Base-by-base conservation (phyloP, 495 filamentous ascomycete species). In the Annulohypoxylon bovei region DNA sequence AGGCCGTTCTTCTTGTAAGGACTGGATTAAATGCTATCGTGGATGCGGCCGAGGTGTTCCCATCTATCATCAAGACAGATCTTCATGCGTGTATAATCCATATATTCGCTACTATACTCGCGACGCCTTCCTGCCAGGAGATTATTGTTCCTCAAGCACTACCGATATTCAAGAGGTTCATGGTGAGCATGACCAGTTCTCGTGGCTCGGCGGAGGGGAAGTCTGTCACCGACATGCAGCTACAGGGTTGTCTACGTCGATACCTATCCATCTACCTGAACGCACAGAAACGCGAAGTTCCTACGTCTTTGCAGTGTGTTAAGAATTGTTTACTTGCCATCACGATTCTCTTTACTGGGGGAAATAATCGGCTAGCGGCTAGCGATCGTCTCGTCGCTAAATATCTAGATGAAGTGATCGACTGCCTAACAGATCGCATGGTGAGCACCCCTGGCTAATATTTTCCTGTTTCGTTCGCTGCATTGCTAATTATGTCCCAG, bases 1-100 rank as follows among this genome's bases (percentile, higher is more conserved):
- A 98, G 76, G 91, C 93, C 5, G 83, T 95, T 23, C 81, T 90
- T 1, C 87, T 98, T n/a, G 88, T 97, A 47, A 88, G 88, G 30
- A 86, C 90, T 0, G 87, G 93, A 3, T 85, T 99, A 16, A 89
- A 93, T 68, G 92, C 96, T 8, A 87, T 99, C 1, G 95, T 98
- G 0, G 93, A 98, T 70, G 93, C 95, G 1, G 93, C 96, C 6
- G 92, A 94, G 50, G 93, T 98, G 14, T 99, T 99, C 80, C 95
- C 95, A 0, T 89, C 92, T 0, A 92, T 99, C 69, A 99, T 99
- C 81, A 93, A 94, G 77, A 93, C 93, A 52, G 95, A 99, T 77
- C 86, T 99, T 8, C 93, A 99, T 77, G 95, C 95, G 46, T 97
- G 94, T 75, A 97, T 98, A 71, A 84, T 98, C 33, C 95, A 99